Evolutionary conservation across 345 rosid genomes (phyloP), one percentile per base, ranked within the genome.

Genomic region (Eucalyptus sp.): DNA sequence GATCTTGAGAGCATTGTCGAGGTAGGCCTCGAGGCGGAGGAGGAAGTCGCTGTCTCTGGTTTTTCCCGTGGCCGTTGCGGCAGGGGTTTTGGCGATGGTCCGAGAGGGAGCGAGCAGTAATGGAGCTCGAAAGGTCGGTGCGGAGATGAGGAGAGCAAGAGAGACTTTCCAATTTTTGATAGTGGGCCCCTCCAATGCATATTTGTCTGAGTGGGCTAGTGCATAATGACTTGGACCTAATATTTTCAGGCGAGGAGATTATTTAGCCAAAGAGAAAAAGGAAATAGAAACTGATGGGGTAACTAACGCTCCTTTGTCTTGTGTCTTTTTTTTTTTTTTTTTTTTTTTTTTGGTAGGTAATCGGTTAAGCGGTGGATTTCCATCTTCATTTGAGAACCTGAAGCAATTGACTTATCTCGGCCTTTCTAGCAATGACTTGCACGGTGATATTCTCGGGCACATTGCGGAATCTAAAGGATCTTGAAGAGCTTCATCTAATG

Each of bases 91-190:
- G n/a, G 64, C 0, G 3, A 3, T 58, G 64, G 64, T 58, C 3
- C 3, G 3, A 0, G 64, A 58, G 14, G 64, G 7, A 58, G 64
- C 0, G 14, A 58, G 64, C 3, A 20, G 5, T 0, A 0, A 6
- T 10, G 64, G n/a, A 8, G 62, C 52, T 15, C 3, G 13, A 24
- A 11, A 24, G 14, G 4, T 58, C 1, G 2, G 14, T 58, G 64
- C 3, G 9, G 3, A 56, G 29, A 24, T 13, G 64, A 58, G 64
- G 64, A 10, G 64, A 10, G 7, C 0, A 7, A 10, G n/a, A 58
- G 14, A 58, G n/a, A 58, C 64, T 25, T 10, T 10, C 64, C n/a
- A 58, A 1, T 10, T 58, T 58, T 15, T 25, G 1, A 58, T 0
- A 3, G 64, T 58, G 64, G 29, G n/a, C 64, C 13, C 37, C 7